Evolutionary conservation across 805 yeast genomes (phyloP).

Genomic region (Saccharomycopsis malanga): DNA sequence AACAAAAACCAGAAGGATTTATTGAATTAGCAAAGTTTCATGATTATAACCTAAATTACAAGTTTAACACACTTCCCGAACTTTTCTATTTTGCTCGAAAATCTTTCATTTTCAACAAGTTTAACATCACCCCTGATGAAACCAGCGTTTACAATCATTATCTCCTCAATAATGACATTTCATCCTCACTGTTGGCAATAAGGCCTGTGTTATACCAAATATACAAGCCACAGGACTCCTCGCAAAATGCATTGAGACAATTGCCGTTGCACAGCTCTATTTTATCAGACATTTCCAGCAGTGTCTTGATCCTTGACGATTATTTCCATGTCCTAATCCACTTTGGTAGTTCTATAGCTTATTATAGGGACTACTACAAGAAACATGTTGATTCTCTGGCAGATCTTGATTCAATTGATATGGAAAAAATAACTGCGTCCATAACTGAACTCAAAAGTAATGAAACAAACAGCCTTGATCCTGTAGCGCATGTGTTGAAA

Average conservation of each 20-base stretch:
- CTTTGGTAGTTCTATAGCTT: conserved; percentile 21
- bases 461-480: conserved; percentile 24
- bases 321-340: conserved; percentile 26
- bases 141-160: conserved; percentile 35
- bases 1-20: conserved; percentile 30
- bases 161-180: conserved; percentile 26
- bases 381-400: not conserved
- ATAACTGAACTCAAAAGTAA: too few relatives aligned
- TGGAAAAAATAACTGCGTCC: conserved; percentile 29
- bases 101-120: conserved; percentile 33
- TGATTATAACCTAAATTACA: not conserved
- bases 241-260: not conserved
- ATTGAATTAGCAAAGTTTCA: conserved; percentile 3
- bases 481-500: not conserved
- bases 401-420: not conserved
- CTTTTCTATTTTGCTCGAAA: conserved; percentile 32
- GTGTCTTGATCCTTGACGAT: conserved; percentile 27
- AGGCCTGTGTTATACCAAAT: conserved; percentile 3
- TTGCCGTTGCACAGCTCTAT: conserved; percentile 20
- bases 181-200: conserved; percentile 9
- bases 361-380: conserved; percentile 11
- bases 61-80: conserved; percentile 27
- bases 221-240: too few relatives aligned
- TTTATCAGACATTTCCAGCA: conserved; percentile 4
- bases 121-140: conserved; percentile 40